Conservation (phyloP, 148 eudicot species). For the Tetragonia tetragonoides region DNA sequence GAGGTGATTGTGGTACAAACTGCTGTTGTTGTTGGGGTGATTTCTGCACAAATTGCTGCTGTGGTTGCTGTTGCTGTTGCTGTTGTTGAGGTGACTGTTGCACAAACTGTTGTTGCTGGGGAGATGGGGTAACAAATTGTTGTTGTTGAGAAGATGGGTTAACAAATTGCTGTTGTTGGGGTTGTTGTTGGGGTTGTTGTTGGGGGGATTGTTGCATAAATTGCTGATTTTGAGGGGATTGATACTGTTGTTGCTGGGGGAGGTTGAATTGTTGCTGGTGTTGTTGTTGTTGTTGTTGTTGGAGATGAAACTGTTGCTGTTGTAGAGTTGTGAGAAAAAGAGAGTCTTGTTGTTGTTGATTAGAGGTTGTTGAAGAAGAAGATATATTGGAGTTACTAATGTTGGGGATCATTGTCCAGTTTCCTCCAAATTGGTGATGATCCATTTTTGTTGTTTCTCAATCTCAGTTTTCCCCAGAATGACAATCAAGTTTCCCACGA, state of each 20-base stretch:
- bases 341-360: constrained; percentile 44
- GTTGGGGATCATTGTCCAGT: constrained; percentile 83
- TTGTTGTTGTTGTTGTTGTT: constrained; percentile 41
- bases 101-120: constrained; percentile 30
- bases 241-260: constrained; percentile 35
- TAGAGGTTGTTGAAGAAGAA: constrained; percentile 39
- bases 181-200: constrained; percentile 36
- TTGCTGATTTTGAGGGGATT: constrained; percentile 31
- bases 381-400: constrained; percentile 45
- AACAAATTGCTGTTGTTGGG: constrained; percentile 25
- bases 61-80: constrained; percentile 18
- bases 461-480: neutral
- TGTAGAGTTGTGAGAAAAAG: constrained; percentile 48
- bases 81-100: constrained; percentile 38
- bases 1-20: neutral
- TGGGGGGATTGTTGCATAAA: constrained; percentile 32
- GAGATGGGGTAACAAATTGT: constrained; percentile 16
- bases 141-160: constrained; percentile 24
- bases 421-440: constrained; percentile 63
- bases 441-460: constrained; percentile 32
- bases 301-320: constrained; percentile 36
- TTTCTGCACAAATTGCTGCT: constrained; percentile 1
- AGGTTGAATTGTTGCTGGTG: constrained; percentile 43
- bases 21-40: constrained; percentile 19
- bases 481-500: neutral